Evolutionary conservation across 495 filamentous ascomycete species (phyloP).

Genomic region (Cryomyces minteri): DNA sequence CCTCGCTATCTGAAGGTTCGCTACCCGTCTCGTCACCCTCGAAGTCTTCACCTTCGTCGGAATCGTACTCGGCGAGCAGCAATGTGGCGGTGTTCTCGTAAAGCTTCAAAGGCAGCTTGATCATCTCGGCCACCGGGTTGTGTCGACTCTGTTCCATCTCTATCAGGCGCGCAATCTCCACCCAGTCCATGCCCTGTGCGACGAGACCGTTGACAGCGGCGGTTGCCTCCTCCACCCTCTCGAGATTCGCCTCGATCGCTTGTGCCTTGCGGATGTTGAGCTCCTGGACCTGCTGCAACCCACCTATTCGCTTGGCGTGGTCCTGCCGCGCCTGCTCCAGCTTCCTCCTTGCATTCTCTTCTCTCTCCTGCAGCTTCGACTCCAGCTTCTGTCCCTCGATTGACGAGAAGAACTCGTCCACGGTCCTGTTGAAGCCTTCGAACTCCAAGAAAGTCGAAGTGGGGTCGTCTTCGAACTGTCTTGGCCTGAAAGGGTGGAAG

Average conservation of each 20-base stretch:
- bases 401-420: slow-evolving; percentile 93
- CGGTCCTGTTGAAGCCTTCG: slow-evolving; percentile 75
- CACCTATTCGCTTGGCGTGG: slow-evolving; percentile 67
- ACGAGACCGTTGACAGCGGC: slow-evolving; percentile 79
- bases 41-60: slow-evolving; percentile 39
- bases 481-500: slow-evolving; percentile 83
- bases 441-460: slow-evolving; percentile 49
- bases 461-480: slow-evolving; percentile 57
- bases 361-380: slow-evolving; percentile 60
- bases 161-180: slow-evolving; percentile 69
- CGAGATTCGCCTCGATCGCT: slow-evolving; percentile 75
- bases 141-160: slow-evolving; percentile 63
- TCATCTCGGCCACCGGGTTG: slow-evolving; percentile 75
- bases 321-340: slow-evolving; percentile 65
- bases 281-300: slow-evolving; percentile 57
- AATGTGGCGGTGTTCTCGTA: slow-evolving; percentile 78
- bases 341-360: slow-evolving; percentile 63
- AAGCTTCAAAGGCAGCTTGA: slow-evolving; percentile 75
- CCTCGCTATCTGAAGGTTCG: slow-evolving; percentile 41
- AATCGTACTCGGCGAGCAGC: slow-evolving; percentile 49
- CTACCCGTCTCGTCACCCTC: slow-evolving; percentile 44
- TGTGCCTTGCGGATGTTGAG: slow-evolving; percentile 76
- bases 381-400: slow-evolving; percentile 87
- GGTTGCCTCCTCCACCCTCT: slow-evolving; percentile 80
- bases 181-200: slow-evolving; percentile 92